Base-by-base conservation (phyloP, 164 flowering plant genomes). In the Magnolia officinalis region DNA sequence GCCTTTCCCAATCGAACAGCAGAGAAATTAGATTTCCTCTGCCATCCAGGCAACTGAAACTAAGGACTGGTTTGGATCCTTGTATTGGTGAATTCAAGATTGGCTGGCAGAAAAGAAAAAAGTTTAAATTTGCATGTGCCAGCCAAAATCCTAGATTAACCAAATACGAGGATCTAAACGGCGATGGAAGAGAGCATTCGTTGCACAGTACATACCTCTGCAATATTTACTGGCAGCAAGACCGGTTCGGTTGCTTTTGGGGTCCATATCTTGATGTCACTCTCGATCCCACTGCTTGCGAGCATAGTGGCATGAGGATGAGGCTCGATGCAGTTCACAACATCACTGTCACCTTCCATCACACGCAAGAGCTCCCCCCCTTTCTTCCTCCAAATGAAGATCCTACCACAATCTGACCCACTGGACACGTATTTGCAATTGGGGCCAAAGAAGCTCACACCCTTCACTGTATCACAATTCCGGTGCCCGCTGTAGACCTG, bases 331-430 rank as follows among this genome's bases (percentile, higher is more conserved):
- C 98, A 96, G 82, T 96, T 96, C 61, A 92, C 98, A 4, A 96
- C 80, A 79, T 85, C 76, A 80, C 82, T 84, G 85, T 96, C 99
- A 66, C 89, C 99, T 84, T 90, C 89, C 91, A 94, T 94, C 68
- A 85, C 97, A 72, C 98, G 97, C 75, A 96, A 66, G 63, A 94
- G 92, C 82, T 89, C 89, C n/a, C 93, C 97, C 72, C 83, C 89
- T 70, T 89, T 90, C 79, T 94, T 96, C 88, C 84, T 91, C 99
- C 99, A 96, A 67, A 96, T 92, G 73, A 96, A 96, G 67, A 96
- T 90, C 67, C 96, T 81, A 21, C 98, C 96, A 84, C 99, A 96
- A 81, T 96, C 99, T 20, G 99, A 96, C 13, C 99, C 99, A 79
- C 99, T 96, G 72, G 85, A 87, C 72, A 96, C 96, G 87, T 92